Conservation (phyloP, 441 rosid genomes). For the Hypseocharis bilobata region DNA sequence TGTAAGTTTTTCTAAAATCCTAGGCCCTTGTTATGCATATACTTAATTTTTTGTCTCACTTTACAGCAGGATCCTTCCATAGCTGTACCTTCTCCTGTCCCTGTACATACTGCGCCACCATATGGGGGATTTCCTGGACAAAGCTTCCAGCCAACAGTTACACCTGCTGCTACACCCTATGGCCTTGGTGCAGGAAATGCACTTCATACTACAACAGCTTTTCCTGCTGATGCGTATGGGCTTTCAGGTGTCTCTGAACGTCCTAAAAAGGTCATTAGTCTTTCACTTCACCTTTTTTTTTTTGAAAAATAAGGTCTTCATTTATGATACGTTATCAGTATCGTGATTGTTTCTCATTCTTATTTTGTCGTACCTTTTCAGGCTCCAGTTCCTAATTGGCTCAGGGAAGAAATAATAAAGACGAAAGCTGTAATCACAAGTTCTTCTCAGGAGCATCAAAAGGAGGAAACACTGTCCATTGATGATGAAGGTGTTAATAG, state of each 20-base stretch:
- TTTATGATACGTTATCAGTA: background rate
- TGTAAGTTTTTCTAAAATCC: slow-evolving; percentile 14
- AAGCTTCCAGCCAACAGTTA: slow-evolving; percentile 46
- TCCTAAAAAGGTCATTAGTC: slow-evolving; percentile 60
- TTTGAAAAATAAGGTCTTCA: background rate
- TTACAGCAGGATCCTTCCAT: slow-evolving; percentile 58
- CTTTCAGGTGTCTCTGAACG: slow-evolving; percentile 54
- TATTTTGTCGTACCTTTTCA: slow-evolving; percentile 30
- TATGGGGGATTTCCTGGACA: slow-evolving; percentile 64
- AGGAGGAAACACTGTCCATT: slow-evolving; percentile 43
- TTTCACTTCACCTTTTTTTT: slow-evolving; percentile 16
- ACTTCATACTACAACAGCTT: slow-evolving; percentile 51
- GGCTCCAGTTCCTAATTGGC: slow-evolving; percentile 95
- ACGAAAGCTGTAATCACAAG: slow-evolving; percentile 57
- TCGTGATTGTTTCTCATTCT: slow-evolving; percentile 16
- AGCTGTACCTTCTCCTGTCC: slow-evolving; percentile 40
- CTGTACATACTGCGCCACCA: slow-evolving; percentile 55
- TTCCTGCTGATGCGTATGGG: slow-evolving; percentile 63
- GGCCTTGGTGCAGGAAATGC: slow-evolving; percentile 46
- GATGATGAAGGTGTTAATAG: slow-evolving; percentile 56
- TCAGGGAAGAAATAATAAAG: slow-evolving; percentile 80
- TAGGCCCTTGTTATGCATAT: slow-evolving; percentile 4
- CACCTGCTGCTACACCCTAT: slow-evolving; percentile 48
- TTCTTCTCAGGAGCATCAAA: slow-evolving; percentile 44
- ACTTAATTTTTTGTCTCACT: slow-evolving; percentile 20